These are phyloP conservation scores for Erythrobasidium hasegawianum DNA, from an alignment of 1,284 basidiomycete species.

Conservation along the genomic window DNA sequence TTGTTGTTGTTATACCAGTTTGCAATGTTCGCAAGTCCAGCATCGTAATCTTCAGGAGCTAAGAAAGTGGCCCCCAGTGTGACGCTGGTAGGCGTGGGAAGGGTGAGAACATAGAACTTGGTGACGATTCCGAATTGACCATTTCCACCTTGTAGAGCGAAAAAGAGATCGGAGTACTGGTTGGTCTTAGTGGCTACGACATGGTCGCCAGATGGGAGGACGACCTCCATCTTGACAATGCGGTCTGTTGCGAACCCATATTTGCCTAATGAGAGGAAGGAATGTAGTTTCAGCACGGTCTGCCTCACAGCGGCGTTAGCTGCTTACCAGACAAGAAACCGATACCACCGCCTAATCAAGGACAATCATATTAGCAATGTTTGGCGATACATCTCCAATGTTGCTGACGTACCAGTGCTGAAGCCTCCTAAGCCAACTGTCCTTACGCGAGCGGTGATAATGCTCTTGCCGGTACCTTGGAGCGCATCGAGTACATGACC, in stretches of 20 bases:
- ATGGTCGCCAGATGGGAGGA: not conserved
- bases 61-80: not conserved
- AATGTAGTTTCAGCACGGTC: too few species aligned
- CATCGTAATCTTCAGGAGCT: not conserved
- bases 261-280: too few species aligned
- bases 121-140: conserved; percentile 11
- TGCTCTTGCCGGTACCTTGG: not conserved
- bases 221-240: conserved; percentile 12
- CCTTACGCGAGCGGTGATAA: not conserved
- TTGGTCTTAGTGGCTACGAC: not conserved
- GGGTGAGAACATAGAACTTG: not conserved
- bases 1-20: conserved; percentile 7
- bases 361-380: not conserved
- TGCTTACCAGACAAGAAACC: not conserved
- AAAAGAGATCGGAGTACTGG: conserved; percentile 1
- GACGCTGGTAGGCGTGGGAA: not conserved
- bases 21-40: not conserved
- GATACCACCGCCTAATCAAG: not conserved
- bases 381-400: not conserved
- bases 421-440: not conserved
- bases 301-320: too few species aligned
- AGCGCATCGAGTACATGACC: not conserved
- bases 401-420: not conserved
- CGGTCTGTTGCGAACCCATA: not conserved
- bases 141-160: not conserved